phyloP scores from a whole-genome alignment of 1,284 basidiomycete species.

The Ceratobasidium sp. region DNA sequence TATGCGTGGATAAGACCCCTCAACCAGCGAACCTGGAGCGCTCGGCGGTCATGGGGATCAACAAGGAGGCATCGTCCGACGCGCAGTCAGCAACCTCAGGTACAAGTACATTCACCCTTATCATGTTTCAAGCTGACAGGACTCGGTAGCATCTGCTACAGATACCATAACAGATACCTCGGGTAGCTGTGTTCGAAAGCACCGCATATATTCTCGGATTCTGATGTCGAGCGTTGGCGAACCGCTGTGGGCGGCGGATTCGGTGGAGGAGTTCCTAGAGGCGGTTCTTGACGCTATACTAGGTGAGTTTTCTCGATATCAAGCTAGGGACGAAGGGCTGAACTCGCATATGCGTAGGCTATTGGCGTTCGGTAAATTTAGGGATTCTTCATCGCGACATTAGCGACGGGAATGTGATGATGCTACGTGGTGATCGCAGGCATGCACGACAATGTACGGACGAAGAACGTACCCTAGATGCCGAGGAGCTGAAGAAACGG shows the following conservation, averaged over 20 bases:
- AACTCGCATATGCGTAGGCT: conserved; percentile 8
- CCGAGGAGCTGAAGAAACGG: not conserved
- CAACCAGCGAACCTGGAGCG: too few species aligned
- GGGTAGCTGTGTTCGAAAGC: not conserved
- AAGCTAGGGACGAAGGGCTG: not conserved
- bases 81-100: not conserved
- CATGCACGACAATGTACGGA: not conserved
- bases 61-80: not conserved
- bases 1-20: conserved; percentile 7
- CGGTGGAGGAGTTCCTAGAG: not conserved
- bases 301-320: conserved; percentile 9
- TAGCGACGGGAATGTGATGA: conserved; percentile 35
- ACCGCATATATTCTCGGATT: conserved; percentile 9
- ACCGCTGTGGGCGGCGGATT: not conserved
- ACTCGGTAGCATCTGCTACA: too few species aligned
- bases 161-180: too few species aligned
- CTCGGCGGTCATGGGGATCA: not conserved
- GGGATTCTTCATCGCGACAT: conserved; percentile 32
- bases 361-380: conserved; percentile 17
- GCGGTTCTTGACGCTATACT: conserved; percentile 9
- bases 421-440: not conserved
- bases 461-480: not conserved
- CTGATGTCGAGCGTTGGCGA: conserved; percentile 26
- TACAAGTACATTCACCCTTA: too few species aligned
- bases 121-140: too few species aligned